Base-by-base conservation (phyloP, 2,329 filamentous ascomycete species). In the Ramichloridium luteum region DNA sequence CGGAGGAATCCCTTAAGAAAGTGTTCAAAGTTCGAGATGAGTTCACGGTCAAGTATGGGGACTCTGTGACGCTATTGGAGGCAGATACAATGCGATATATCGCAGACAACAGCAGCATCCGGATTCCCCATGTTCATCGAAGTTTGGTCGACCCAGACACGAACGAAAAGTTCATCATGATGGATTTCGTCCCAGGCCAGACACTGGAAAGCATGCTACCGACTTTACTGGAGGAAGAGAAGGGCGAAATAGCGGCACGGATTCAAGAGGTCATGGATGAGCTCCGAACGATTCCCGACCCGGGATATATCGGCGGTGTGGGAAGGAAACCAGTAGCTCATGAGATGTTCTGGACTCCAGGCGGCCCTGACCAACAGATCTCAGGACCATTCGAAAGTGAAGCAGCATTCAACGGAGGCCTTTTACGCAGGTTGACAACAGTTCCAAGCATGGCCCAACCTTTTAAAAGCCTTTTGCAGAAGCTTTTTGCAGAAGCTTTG, bases 141-240 rank as follows among this genome's bases (percentile, higher is more conserved):
- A 23, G 20, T 23, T 23, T 23, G 8, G n/a, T n/a, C 8, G 16
- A 40, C 3, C 32, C 22, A 16, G 25, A 25, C 11, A 35, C 32
- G 10, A 11, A 15, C 3, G 22, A 6, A 13, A 29, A 31, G 13
- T 42, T 39, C 28, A 39, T 45, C n/a, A 26, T 40, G 14, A 45
- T 45, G 36, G 34, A 45, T 15, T 31, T 37, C 28, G 31, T 44
- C 11, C n/a, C 34, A 25, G 43, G 39, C n/a, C 15, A 32, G 13
- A 31, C 22, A 6, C 41, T 44, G n/a, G 14, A 25, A 15, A 25
- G 26, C 4, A 11, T 38, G 9, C 32, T 32, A 20, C 23, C 28
- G 26, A 34, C 27, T 13, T 29, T 45, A n/a, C 34, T 23, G 9
- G 4, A 16, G n/a, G 9, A 16, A 5, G 41, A 45, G 27, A 38